A percentile compares a stretch with the other conserved stretches of the same genome.
Evolutionary conservation across 495 filamentous ascomycete species (phyloP).

Genomic region (Bathelium albidoporum): DNA sequence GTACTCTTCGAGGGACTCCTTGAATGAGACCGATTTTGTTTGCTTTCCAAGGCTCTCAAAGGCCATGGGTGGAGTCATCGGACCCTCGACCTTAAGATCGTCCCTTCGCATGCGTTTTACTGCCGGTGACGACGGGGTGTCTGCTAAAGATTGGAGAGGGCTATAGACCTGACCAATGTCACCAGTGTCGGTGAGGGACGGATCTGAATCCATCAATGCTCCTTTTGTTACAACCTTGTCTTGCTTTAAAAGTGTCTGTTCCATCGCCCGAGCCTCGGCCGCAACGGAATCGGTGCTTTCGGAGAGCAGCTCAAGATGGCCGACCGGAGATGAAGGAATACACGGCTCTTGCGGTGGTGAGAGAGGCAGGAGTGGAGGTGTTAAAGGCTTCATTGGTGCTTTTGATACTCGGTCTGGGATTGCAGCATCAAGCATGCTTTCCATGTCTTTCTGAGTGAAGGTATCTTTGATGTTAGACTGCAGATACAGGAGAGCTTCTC

Average conservation of each 20-base stretch:
- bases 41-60: slow-evolving; percentile 21
- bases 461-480: slow-evolving; percentile 29
- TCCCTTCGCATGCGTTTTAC: slow-evolving; percentile 21
- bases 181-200: slow-evolving; percentile 13
- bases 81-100: slow-evolving; percentile 36
- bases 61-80: slow-evolving; percentile 29
- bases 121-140: slow-evolving; percentile 15
- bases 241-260: slow-evolving; percentile 31
- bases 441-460: slow-evolving; percentile 31
- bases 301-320: slow-evolving; percentile 44
- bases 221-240: slow-evolving; percentile 24
- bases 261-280: slow-evolving; percentile 39
- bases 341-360: slow-evolving; percentile 33
- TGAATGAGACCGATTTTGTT: slow-evolving; percentile 32
- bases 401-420: background rate
- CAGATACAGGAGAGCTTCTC: slow-evolving; percentile 32
- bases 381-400: slow-evolving; percentile 34
- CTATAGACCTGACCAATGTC: slow-evolving; percentile 9
- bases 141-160: slow-evolving; percentile 19
- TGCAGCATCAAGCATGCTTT: slow-evolving; percentile 20
- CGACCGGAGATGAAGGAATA: slow-evolving; percentile 37
- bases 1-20: slow-evolving; percentile 23
- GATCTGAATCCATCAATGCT: slow-evolving; percentile 8
- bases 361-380: slow-evolving; percentile 50
- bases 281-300: slow-evolving; percentile 37